Percentiles rank a stretch among this genome's conserved stretches.
These are phyloP conservation scores for Hemisphaericaspora subhashii DNA, from an alignment of 1,139 yeast genomes.

Conservation along the genomic window DNA sequence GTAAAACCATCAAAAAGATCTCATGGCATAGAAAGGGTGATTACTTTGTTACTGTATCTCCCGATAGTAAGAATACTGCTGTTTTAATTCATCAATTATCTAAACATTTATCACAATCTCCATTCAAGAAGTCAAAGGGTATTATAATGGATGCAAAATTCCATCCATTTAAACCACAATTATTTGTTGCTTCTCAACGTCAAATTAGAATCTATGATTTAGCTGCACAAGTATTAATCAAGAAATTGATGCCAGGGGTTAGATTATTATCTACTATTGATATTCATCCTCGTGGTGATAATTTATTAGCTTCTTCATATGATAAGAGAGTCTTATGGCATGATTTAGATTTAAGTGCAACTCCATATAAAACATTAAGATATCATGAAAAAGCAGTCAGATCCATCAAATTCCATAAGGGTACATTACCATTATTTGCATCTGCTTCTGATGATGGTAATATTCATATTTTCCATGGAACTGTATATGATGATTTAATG, in stretches of 20 bases:
- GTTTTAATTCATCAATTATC: constrained; percentile 93
- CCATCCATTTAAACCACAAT: constrained; percentile 95
- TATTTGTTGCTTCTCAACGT: constrained; percentile 92
- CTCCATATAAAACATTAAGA: constrained; percentile 93
- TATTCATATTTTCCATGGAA: constrained; percentile 93
- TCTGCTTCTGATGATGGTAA: constrained; percentile 96
- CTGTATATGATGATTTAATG: constrained; percentile 94
- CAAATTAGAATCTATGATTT: constrained; percentile 88
- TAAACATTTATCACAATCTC: constrained; percentile 95
- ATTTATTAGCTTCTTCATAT: constrained; percentile 85
- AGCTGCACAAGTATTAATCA: constrained; percentile 77
- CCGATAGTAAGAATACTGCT: constrained; percentile 84
- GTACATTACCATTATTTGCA: constrained; percentile 83
- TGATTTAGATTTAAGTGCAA: constrained; percentile 82
- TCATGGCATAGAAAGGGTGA: constrained; percentile 99
- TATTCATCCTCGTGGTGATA: constrained; percentile 96
- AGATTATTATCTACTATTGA: constrained; percentile 91
- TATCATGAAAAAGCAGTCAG: constrained; percentile 96
- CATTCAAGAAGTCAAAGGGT: constrained; percentile 91
- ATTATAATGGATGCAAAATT: constrained; percentile 93
- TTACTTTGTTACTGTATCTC: constrained; percentile 91
- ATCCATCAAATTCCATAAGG: constrained; percentile 82
- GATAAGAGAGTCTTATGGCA: constrained; percentile 98
- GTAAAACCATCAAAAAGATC: constrained; percentile 73
- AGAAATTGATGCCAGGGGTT: constrained; percentile 91